These are phyloP conservation scores for Eudorina sp. DNA, from an alignment of 139 green algal species.

Conservation along the genomic window DNA sequence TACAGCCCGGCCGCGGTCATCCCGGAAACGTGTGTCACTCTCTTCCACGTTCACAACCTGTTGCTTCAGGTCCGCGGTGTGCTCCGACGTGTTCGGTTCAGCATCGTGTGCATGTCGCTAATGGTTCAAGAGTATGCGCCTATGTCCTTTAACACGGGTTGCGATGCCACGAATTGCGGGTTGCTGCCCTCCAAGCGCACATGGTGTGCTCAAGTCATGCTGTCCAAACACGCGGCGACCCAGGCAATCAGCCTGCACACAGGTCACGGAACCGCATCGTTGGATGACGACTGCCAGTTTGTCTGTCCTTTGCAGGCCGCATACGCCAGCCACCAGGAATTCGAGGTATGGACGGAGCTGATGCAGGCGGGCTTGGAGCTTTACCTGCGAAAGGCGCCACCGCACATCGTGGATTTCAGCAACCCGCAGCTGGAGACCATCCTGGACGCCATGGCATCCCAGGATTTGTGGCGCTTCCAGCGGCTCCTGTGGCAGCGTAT, in stretches of 20 bases:
- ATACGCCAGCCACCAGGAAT: conserved; percentile 20
- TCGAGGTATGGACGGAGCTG: conserved; percentile 34
- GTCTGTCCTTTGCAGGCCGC: not conserved
- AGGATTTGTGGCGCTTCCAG: conserved; percentile 37
- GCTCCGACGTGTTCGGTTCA: too few species aligned
- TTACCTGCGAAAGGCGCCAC: conserved; percentile 26
- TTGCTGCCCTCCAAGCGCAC: too few species aligned
- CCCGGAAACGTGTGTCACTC: not conserved
- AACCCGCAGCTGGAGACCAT: conserved; percentile 27
- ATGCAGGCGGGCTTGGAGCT: conserved; percentile 39
- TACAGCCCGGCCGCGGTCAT: conserved; percentile 14
- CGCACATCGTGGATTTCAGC: not conserved
- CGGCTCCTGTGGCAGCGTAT: conserved; percentile 15
- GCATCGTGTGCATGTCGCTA: too few species aligned
- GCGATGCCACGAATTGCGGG: too few species aligned
- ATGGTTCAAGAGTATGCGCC: too few species aligned
- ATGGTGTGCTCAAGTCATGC: too few species aligned
- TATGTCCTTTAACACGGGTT: too few species aligned
- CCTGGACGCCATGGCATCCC: not conserved
- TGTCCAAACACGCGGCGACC: too few species aligned
- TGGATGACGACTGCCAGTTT: too few species aligned
- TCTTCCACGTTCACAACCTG: conserved; percentile 41
- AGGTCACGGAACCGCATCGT: too few species aligned
- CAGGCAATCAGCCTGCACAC: too few species aligned
- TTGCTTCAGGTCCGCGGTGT: conserved; percentile 18